A percentile compares a stretch with the other conserved stretches of the same genome.
These are phyloP conservation scores for Arachnomyces sp. DNA, from an alignment of 2,329 filamentous ascomycete genomes.

Conservation along the genomic window DNA sequence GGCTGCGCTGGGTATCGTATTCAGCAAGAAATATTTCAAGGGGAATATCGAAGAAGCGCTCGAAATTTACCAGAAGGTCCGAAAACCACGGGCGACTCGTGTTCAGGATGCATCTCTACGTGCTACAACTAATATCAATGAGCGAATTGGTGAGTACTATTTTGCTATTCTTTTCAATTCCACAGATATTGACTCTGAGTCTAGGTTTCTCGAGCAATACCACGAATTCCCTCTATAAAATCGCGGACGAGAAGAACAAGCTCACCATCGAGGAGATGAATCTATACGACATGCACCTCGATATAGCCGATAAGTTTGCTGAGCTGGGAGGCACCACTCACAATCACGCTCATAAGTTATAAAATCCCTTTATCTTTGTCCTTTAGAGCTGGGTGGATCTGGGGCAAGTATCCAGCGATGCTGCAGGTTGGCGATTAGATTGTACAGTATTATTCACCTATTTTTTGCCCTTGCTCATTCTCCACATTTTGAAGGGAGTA, in stretches of 20 bases:
- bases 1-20: slow-evolving; percentile 55
- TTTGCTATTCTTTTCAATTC: slow-evolving; percentile 41
- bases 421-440: too few species aligned
- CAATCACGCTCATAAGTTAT: too few species aligned
- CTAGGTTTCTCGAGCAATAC: slow-evolving; percentile 10
- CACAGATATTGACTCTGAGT: slow-evolving; percentile 47
- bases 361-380: too few species aligned
- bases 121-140: slow-evolving; percentile 56
- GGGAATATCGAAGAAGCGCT: slow-evolving; percentile 45
- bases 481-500: too few species aligned
- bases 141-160: slow-evolving; percentile 46
- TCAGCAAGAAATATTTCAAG: slow-evolving; percentile 42
- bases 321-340: slow-evolving; percentile 1
- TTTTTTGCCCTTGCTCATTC: too few species aligned
- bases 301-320: slow-evolving; percentile 46
- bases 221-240: slow-evolving; percentile 44
- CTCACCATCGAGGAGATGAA: slow-evolving; percentile 66
- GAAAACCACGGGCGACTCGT: slow-evolving; percentile 48
- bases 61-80: slow-evolving; percentile 45
- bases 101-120: slow-evolving; percentile 53
- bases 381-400: too few species aligned
- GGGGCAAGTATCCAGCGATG: too few species aligned
- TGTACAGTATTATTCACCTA: too few species aligned
- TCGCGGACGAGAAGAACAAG: slow-evolving; percentile 54
- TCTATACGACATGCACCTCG: slow-evolving; percentile 53